Evolutionary conservation across 2,329 filamentous ascomycete species (phyloP).

Genomic region (Neofusicoccum cordaticola): DNA sequence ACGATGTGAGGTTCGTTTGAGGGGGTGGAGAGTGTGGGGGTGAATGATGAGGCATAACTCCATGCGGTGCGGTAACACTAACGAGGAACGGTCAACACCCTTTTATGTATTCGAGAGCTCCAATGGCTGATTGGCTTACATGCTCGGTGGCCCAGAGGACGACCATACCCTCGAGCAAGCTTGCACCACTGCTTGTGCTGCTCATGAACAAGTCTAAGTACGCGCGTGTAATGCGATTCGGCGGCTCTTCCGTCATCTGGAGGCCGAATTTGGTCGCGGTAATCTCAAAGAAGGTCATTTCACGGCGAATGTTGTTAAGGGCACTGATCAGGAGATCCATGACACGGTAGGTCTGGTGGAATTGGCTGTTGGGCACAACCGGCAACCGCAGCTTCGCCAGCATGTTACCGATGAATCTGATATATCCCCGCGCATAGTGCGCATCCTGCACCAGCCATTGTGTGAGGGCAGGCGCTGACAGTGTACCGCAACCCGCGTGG

Average conservation of each 20-base stretch:
- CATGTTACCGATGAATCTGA: slow-evolving; percentile 64
- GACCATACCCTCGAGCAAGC: slow-evolving; percentile 65
- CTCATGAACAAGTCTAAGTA: slow-evolving; percentile 60
- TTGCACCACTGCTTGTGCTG: slow-evolving; percentile 50
- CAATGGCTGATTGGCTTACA: slow-evolving; percentile 29
- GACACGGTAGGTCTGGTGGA: slow-evolving; percentile 54
- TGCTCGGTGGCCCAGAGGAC: slow-evolving; percentile 77
- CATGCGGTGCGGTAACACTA: slow-evolving; percentile 49
- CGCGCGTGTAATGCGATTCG: slow-evolving; percentile 50
- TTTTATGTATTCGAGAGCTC: background rate
- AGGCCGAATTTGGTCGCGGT: slow-evolving; percentile 61
- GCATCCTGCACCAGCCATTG: slow-evolving; percentile 71
- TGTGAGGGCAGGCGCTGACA: slow-evolving; percentile 55
- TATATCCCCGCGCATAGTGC: slow-evolving; percentile 68
- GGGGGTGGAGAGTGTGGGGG: slow-evolving; percentile 35
- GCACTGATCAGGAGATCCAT: slow-evolving; percentile 63
- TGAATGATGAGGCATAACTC: slow-evolving; percentile 48
- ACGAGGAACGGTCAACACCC: background rate
- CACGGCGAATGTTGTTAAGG: slow-evolving; percentile 63
- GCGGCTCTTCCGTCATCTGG: slow-evolving; percentile 44
- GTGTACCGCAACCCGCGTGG: slow-evolving; percentile 61
- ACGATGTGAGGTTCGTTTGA: slow-evolving; percentile 44
- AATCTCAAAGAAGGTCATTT: slow-evolving; percentile 66
- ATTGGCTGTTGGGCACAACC: slow-evolving; percentile 40
- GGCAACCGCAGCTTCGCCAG: slow-evolving; percentile 61